Conservation (phyloP, 2,329 filamentous ascomycete genomes). For the Fusarium equiseti region DNA sequence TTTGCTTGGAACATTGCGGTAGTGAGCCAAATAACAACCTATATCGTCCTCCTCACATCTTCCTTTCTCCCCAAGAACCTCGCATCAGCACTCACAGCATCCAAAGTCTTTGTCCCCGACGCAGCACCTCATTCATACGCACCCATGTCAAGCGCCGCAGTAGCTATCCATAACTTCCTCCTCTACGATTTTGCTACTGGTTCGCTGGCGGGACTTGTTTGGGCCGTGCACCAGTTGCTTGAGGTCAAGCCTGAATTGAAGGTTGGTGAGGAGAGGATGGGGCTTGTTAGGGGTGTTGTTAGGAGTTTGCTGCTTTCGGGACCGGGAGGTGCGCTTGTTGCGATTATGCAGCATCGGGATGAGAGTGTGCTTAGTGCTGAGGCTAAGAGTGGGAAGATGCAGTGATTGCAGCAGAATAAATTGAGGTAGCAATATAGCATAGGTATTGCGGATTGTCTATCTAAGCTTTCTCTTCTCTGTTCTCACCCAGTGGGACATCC, state of each 20-base stretch:
- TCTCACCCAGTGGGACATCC: constrained; percentile 42
- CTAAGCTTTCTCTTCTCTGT: constrained; percentile 13
- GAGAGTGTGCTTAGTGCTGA: constrained; percentile 43
- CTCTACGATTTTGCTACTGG: constrained; percentile 45
- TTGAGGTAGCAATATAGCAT: not conserved
- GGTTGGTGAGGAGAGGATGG: constrained; percentile 31
- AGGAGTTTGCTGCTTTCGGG: constrained; percentile 42
- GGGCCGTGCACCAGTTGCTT: constrained; percentile 34
- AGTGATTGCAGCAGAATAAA: constrained; percentile 13
- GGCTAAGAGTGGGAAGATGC: constrained; percentile 40
- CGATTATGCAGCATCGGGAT: constrained; percentile 46
- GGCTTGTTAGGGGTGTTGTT: constrained; percentile 32
- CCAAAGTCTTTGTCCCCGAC: constrained; percentile 38
- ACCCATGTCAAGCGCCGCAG: constrained; percentile 34
- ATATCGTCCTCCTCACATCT: constrained; percentile 22
- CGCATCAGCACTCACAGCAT: constrained; percentile 23
- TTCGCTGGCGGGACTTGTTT: constrained; percentile 31
- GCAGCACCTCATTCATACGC: constrained; percentile 29
- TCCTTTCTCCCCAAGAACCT: constrained; percentile 37
- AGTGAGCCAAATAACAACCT: constrained; percentile 39
- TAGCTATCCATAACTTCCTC: constrained; percentile 42
- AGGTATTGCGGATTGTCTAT: not conserved
- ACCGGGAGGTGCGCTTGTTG: constrained; percentile 41
- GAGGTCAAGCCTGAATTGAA: constrained; percentile 33
- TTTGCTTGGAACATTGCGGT: constrained; percentile 47